These are phyloP conservation scores for Ramalina intermedia DNA, from an alignment of 495 filamentous ascomycete species.

Conservation along the genomic window DNA sequence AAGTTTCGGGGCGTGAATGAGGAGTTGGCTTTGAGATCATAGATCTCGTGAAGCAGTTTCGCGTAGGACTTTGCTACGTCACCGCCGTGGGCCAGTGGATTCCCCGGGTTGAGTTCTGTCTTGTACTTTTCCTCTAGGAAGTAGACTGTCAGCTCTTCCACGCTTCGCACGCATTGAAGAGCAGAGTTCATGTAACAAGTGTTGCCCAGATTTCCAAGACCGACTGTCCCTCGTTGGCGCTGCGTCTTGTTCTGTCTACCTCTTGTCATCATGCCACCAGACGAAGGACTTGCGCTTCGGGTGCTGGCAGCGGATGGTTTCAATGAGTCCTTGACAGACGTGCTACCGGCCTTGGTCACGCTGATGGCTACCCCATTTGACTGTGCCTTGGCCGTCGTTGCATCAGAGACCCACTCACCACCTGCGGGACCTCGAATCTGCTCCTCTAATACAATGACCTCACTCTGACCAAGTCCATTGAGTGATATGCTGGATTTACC, in stretches of 20 bases:
- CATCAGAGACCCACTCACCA: slow-evolving; percentile 51
- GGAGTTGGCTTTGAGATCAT: slow-evolving; percentile 37
- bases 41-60: slow-evolving; percentile 56
- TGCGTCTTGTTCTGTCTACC: slow-evolving; percentile 52
- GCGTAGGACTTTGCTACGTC: slow-evolving; percentile 72
- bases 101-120: slow-evolving; percentile 65
- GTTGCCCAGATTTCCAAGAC: slow-evolving; percentile 82
- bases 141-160: slow-evolving; percentile 83
- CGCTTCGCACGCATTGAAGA: slow-evolving; percentile 78
- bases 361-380: slow-evolving; percentile 25
- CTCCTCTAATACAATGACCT: slow-evolving; percentile 68
- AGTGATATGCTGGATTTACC: slow-evolving; percentile 46
- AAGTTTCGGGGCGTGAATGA: slow-evolving; percentile 62
- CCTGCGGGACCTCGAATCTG: slow-evolving; percentile 37
- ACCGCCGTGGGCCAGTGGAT: slow-evolving; percentile 72
- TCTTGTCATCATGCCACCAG: slow-evolving; percentile 40
- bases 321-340: slow-evolving; percentile 19
- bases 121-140: slow-evolving; percentile 68
- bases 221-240: slow-evolving; percentile 56
- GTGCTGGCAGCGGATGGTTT: slow-evolving; percentile 29
- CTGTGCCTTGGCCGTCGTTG: slow-evolving; percentile 22
- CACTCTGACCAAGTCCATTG: slow-evolving; percentile 50
- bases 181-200: slow-evolving; percentile 99
- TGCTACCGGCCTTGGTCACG: slow-evolving; percentile 23
- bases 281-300: slow-evolving; percentile 52